Base-by-base conservation (phyloP, 2,329 filamentous ascomycete species). In the Fusarium sp. region DNA sequence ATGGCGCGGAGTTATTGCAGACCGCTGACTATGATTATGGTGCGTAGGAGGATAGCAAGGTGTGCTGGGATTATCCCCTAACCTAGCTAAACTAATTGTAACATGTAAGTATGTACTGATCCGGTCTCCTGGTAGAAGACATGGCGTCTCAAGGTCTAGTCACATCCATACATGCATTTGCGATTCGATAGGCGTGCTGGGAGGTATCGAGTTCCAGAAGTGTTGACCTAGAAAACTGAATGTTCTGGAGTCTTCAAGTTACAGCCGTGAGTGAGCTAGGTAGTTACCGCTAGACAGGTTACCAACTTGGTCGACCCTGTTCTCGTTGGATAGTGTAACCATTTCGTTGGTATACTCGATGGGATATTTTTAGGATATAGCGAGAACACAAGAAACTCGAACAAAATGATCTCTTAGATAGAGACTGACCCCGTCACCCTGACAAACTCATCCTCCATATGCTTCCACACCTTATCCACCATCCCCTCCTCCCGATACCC, bases 361-460 rank as follows among this genome's bases (percentile, higher is more conserved):
- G 14, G 20, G n/a, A 29, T 11, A 37, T 20, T 50, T 37, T 2
- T 50, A 45, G 18, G 24, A 27, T 24, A 22, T 22, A 11, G 29
- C 2, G 14, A 45, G n/a, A 62, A n/a, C 5, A 47, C 9, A 62
- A 50, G 10, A 22, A 20, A 16, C 6, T 6, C 10, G 2, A 20
- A 11, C 1, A 35, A 37, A 2, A 18, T 13, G 7, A 8, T 18
- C 14, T 4, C 10, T 38, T 59, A 69, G 34, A 57, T 31, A 24
- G 66, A 69, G 16, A 50, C 54, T 38, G 31, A 61, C 4, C 66
- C 68, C 1, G 68, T 76, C 6, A 74, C 74, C 40, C 73, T 75
- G 29, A 64, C 62, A 63, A 79, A 79, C 40, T 79, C 77, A 4
- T 27, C 64, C 31, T 79, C 75, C 4, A 77, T n/a, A 54, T 78